Conservation (phyloP, 1,284 basidiomycete species). For the Entoloma clypeatum region DNA sequence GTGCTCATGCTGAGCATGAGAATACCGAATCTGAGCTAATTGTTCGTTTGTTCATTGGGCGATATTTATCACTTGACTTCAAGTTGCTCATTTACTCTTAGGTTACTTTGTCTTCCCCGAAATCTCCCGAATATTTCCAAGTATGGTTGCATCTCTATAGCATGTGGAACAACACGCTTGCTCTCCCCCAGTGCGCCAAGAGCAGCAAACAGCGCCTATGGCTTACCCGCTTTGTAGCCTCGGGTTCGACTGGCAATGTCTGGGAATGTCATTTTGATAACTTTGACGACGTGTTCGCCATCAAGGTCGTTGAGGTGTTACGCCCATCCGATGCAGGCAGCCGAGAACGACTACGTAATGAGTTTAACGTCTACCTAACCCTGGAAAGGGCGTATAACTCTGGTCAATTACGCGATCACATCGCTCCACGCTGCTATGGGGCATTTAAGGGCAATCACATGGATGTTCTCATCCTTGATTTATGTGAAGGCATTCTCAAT, state of each 20-base stretch:
- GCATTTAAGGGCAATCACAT: slow-evolving; percentile 15
- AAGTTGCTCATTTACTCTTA: slow-evolving; percentile 11
- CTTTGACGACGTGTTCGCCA: slow-evolving; percentile 10
- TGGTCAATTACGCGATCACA: slow-evolving; percentile 12
- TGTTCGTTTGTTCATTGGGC: slow-evolving; percentile 12
- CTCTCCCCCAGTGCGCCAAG: slow-evolving; percentile 10
- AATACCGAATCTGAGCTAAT: slow-evolving; percentile 9
- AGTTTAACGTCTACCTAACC: slow-evolving; percentile 15
- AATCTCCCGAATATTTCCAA: no score
- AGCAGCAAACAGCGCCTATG: slow-evolving; percentile 12
- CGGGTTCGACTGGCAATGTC: slow-evolving; percentile 18
- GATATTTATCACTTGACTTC: slow-evolving; percentile 6
- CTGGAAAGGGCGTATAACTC: slow-evolving; percentile 15
- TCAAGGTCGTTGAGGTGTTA: slow-evolving; percentile 14
- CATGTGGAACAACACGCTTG: slow-evolving; percentile 15
- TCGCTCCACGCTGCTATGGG: slow-evolving; percentile 16
- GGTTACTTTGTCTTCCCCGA: slow-evolving; percentile 16
- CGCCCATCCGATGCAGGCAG: slow-evolving; percentile 12
- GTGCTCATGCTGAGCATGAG: slow-evolving; percentile 4
- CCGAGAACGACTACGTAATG: slow-evolving; percentile 13
- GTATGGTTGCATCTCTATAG: no score
- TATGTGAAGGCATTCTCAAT: slow-evolving; percentile 16
- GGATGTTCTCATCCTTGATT: slow-evolving; percentile 16
- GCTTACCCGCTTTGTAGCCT: slow-evolving; percentile 16
- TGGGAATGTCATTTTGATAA: slow-evolving; percentile 18